Conservation (phyloP, 768 basidiomycete genomes). For the Boletales sp. region DNA sequence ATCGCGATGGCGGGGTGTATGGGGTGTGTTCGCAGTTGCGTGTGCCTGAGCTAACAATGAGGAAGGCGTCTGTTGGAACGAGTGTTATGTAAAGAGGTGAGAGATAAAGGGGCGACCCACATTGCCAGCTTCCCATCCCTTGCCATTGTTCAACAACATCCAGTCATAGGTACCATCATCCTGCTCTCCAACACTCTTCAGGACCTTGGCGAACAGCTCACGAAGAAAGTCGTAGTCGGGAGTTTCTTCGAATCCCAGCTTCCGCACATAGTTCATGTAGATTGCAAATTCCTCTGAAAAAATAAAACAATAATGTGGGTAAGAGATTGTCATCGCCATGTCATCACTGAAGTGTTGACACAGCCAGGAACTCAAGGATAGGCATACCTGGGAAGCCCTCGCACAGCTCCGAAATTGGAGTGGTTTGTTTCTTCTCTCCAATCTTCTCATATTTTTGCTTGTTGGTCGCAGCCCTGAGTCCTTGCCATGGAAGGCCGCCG, state of each 20-base stretch:
- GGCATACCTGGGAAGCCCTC: constrained; percentile 89
- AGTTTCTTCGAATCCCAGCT: constrained; percentile 94
- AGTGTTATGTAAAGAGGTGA: constrained; percentile 1
- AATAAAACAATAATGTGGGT: constrained; percentile 2
- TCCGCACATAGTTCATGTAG: constrained; percentile 99
- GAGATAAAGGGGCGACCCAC: constrained; percentile 44
- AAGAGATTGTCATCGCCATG: neutral
- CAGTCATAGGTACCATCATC: constrained; percentile 96
- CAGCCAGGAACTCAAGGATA: neutral
- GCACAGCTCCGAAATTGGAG: constrained; percentile 86
- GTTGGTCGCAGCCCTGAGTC: constrained; percentile 95
- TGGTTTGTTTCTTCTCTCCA: constrained; percentile 97
- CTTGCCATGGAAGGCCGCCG: constrained; percentile 97
- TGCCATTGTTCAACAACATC: constrained; percentile 92
- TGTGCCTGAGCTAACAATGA: constrained; percentile 48
- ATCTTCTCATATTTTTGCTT: constrained; percentile 99
- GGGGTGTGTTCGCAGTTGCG: constrained; percentile 52
- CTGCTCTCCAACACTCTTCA: constrained; percentile 81
- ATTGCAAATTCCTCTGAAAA: constrained; percentile 86
- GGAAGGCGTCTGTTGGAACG: constrained; percentile 37
- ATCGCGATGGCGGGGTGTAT: constrained; percentile 52
- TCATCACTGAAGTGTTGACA: neutral
- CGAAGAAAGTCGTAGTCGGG: constrained; percentile 98
- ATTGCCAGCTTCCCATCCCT: constrained; percentile 90
- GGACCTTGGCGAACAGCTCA: constrained; percentile 88